Evolutionary conservation across 2,329 filamentous ascomycete species (phyloP), one percentile per base, ranked within the genome.

Genomic region (Trichoderma breve): DNA sequence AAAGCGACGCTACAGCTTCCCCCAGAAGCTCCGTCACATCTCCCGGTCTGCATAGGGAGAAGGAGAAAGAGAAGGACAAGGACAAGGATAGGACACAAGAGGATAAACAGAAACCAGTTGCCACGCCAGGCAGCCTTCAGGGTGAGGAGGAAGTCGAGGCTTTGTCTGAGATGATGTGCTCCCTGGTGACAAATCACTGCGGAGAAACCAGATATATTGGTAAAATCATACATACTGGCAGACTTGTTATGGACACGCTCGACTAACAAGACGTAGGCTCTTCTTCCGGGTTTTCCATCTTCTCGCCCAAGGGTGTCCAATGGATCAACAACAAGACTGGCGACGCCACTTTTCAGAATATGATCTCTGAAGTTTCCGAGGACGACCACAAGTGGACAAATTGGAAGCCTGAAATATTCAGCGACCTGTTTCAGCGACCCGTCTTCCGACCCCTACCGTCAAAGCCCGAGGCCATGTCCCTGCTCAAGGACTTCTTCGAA

Each of bases 311-410:
- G 80, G 96, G 96, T 58, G 97, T 99, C 69, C 92, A 97, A 81
- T 99, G 96, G 96, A 95, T 99, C 68, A 98, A 98, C 77, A 91
- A 96, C 76, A 98, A 97, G 84, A 98, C 95, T 2, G 96, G 96
- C n/a, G 96, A 99, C 79, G 90, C 87, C 26, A 97, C 94, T 0
- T 99, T 99, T 82, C 93, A 97, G 80, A 89, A 93, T 71, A 98
- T 98, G 93, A 97, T 99, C 70, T 92, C 92, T 2, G 91, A 93
- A 67, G 92, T 95, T n/a, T 93, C 93, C 30, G 90, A 97, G 55
- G 93, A 97, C 76, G 94, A 97, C 77, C 93, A 96, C 81, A 97
- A 97, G 80, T 98, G 94, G 93, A 94, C 93, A 77, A 93, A 96
- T 77, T 98, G 96, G 96, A 97, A 97, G 79, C 95, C 95, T n/a